Base-by-base conservation (phyloP, 2,329 filamentous ascomycete species). In the Aspergillus transmontanensis region DNA sequence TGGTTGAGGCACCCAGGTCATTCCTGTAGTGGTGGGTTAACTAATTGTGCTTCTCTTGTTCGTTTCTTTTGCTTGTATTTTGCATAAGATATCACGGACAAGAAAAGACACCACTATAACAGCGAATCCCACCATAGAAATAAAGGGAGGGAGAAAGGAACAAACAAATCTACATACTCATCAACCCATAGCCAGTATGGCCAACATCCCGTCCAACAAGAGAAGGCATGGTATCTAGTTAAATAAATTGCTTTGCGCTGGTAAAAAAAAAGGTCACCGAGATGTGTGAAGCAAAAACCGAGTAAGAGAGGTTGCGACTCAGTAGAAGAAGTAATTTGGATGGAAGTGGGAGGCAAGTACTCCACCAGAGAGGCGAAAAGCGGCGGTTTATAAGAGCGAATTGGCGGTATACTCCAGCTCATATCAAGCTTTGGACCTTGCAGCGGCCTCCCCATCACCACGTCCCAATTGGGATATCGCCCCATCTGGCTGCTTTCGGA, bases 181-280 rank as follows among this genome's bases (percentile, higher is more conserved):
- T 85, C 45, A 86, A 79, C 66, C 85, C 85, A 68, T 81, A 85
- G 72, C 85, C 86, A 53, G 83, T 82, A 36, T 76, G 71, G 59
- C 84, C 83, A 57, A 87, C 76, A 69, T 73, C 69, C 45, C 69
- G 69, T 64, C 73, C 73, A 30, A 73, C 63, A 32, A 76, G 70
- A 51, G 68, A 64, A 65, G 73, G 73, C 74, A 76, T 76, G 60
- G 32, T 71, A 12, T 55, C 45, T 16, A 41, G 39, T 9, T 1
- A 7, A 41, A 10, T 41, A 41, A 10, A n/a, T n/a, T n/a, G 39
- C 16, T n/a, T 41, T 19, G 3, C 9, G 16, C 7, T n/a, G 34
- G 14, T 19, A 19, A 41, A n/a, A n/a, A n/a, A 12, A 46, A 46
- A 23, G 10, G 4, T 16, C 12, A 28, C 23, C 2, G 21, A 28